Evolutionary conservation across 2,329 filamentous ascomycete genomes (phyloP), one percentile per base, ranked within the genome.

Genomic region (Trichoderma endophyticum): DNA sequence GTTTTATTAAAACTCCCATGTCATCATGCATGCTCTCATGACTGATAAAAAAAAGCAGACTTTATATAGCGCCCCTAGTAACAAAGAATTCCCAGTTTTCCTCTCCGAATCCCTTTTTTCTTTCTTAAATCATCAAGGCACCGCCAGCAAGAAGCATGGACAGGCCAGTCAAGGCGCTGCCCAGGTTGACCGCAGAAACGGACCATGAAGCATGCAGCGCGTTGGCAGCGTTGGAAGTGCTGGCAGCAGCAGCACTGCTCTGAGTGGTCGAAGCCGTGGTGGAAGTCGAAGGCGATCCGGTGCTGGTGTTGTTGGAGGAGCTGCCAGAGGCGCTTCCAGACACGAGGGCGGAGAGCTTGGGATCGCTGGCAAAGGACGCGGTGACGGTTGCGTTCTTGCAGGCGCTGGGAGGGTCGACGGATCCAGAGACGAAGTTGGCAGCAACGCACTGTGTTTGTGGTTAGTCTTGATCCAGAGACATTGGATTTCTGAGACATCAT

Each of bases 381-480:
- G 75, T 78, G 66, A 81, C 73, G 9, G 79, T 78, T 28, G 79
- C 77, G 77, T 84, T 84, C 28, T 74, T 79, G 79, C 82, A 84
- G 3, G 77, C 73, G 67, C 74, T 76, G 28, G 80, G 78, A 12
- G 78, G 72, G 21, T 78, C 75, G 48, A 76, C 77, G n/a, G 78
- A 74, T 72, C 82, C 82, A n/a, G 77, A 76, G 73, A 90, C 86
- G 75, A 90, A 90, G 74, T 86, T 86, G 74, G 89, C 86, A 39
- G 83, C 82, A 56, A 87, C 80, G 76, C 88, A 89, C 87, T 89
- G 26, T 34, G 18, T 21, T 32, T 14, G 5, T 32, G 43, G 12
- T 61, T 39, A 68, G 65, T 28, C 12, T 57, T 26, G 43, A 57
- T 26, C 1, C n/a, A 4, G n/a, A 36, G n/a, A 30, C 26, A 36